Evolutionary conservation across 306 rosid species (phyloP), one percentile per base, ranked within the genome.

Genomic region (Corylus avellana): DNA sequence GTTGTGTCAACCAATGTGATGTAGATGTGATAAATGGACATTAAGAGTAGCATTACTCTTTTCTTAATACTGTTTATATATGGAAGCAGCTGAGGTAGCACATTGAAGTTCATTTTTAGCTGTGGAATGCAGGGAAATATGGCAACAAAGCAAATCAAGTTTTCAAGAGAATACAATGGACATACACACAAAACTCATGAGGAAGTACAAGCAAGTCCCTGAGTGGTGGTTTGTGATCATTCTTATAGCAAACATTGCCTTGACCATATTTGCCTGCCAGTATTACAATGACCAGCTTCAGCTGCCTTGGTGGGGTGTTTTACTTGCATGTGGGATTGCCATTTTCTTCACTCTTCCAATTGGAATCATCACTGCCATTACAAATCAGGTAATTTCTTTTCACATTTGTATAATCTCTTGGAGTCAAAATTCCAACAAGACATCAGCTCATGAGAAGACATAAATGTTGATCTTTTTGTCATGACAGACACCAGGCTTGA

Each of bases 301-400:
- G 56, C 74, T 94, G 59, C 98, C 98, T n/a, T 91, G 98, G 98
- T 94, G 98, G 97, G 98, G 98, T 58, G 97, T 94, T 71, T 69
- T 94, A 7, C 82, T 94, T 2, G 98, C 98, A 14, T 92, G 97
- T 82, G 87, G 50, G 51, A 87, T 94, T 73, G 97, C 98, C 78
- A 78, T 94, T 27, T 39, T 88, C 72, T 94, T 94, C 89, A 94
- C 98, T 76, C 98, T 94, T 66, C 98, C 98, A 4, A 91, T 94
- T 7, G 97, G 98, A 7, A 92, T 92, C 80, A 91, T 94, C 54
- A 92, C 97, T 2, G 98, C 98, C 58, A 87, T 92, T 74, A 92
- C 98, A 44, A 94, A 94, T 70, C 98, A 94, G 90, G 97, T 88
- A 56, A 22, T 7, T 2, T n/a, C 29, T n/a, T 57, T 78, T 35